Base-by-base conservation (phyloP, 768 basidiomycete species). In the Pulveroboletus sp. region DNA sequence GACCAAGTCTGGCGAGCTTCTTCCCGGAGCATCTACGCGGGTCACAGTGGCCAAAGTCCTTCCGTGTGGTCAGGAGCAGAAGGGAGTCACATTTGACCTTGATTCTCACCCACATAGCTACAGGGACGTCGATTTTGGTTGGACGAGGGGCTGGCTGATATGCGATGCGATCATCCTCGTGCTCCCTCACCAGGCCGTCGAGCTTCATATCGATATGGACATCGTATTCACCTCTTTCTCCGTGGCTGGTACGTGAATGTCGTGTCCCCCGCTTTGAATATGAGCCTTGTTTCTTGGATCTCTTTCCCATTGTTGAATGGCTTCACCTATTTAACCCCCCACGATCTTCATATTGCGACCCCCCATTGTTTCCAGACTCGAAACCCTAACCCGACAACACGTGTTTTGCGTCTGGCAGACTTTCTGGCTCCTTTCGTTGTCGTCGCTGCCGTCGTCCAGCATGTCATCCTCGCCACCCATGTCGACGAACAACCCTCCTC, bases 1-100 rank as follows among this genome's bases (percentile, higher is more conserved):
- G 71, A 2, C 90, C 89, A 15, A 92, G 77, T 8, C 96, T 75
- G 3, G 90, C 76, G 6, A 99, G 81, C 64, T 90, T 94, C 74
- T 96, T 97, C 4, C 96, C 96, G 5, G 82, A 84, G 58, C 86
- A 89, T 47, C 82, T 73, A 41, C 85, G 84, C 0, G 95, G 94
- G 66, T 99, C 95, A 64, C 96, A 99, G 65, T 99, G 96, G 65
- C 89, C 86, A 69, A 99, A 97, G 65, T 99, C 95, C 93, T 95
- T 38, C 24, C 11, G 7, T 6, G 26, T 8, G 28, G 17, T 52
- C 18, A 45, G 32, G 11, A 24, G 26, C 3, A 14, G 17, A 11
- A 10, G 0, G 10, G 18, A 10, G 6, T 42, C 17, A 6, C 11
- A 40, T 40, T 14, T 21, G 33, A 38, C 5, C 1, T 12, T 8